phyloP scores from a whole-genome alignment of 1,284 basidiomycete species.

The Chondrostereum purpureum region DNA sequence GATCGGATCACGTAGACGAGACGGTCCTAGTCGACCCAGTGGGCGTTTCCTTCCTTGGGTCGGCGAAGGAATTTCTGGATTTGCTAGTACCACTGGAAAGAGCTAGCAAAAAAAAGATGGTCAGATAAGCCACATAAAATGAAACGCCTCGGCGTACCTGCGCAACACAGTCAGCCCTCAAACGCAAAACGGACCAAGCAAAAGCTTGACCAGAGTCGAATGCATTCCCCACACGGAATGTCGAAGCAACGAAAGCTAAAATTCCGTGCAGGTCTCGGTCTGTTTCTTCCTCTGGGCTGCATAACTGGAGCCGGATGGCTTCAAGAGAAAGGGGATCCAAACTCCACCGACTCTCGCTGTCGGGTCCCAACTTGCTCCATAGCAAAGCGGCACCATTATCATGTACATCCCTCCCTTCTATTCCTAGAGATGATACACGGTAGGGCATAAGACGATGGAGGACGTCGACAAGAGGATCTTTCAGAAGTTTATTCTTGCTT shows the following conservation, averaged over 20 bases:
- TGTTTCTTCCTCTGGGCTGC: conserved; percentile 11
- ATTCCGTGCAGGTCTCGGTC: conserved; percentile 11
- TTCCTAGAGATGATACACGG: conserved; percentile 31
- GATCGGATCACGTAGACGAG: conserved; percentile 54
- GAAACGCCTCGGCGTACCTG: conserved; percentile 40
- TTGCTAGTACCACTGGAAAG: no score
- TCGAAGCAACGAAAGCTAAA: conserved; percentile 50
- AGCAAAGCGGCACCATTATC: conserved; percentile 48
- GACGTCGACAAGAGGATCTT: conserved; percentile 63
- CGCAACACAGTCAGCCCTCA: conserved; percentile 77
- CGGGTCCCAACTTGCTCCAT: conserved; percentile 48
- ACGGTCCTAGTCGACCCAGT: conserved; percentile 38
- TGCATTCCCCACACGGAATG: conserved; percentile 66
- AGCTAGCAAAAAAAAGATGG: conserved; percentile 35
- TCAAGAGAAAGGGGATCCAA: conserved; percentile 60
- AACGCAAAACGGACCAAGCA: conserved; percentile 75
- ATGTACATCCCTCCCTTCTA: conserved; percentile 9
- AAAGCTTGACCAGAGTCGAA: conserved; percentile 69
- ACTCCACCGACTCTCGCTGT: conserved; percentile 60
- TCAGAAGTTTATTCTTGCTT: conserved; percentile 63
- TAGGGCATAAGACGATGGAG: conserved; percentile 70
- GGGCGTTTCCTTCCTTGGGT: conserved; percentile 11
- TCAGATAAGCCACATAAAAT: conserved; percentile 17
- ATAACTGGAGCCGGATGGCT: conserved; percentile 49
- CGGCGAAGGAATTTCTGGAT: no score